Evolutionary conservation across 108 stramenopile genomes (phyloP), one percentile per base, ranked within the genome.

Genomic region (Nitzschia palea): DNA sequence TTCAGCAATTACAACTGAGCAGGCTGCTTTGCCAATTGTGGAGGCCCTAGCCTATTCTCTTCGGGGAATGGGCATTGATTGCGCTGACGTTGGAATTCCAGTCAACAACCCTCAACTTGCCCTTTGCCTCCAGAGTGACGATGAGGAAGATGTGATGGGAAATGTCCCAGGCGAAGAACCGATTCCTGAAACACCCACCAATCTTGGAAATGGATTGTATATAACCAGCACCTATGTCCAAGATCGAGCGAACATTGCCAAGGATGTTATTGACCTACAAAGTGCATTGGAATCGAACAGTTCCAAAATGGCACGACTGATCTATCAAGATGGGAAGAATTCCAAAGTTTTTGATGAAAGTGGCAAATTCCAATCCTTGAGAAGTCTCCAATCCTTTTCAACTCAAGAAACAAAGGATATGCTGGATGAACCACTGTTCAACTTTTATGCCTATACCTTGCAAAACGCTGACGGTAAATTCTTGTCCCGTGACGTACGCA

Each of bases 171-270:
- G 35, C 6, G 44, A 52, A 23, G 31, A 34, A 27, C 75, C 80
- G 25, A 17, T 25, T n/a, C 51, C 55, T 29, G 76, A 76, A 28
- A 81, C 79, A 10, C 62, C 77, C 44, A 85, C 71, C 35, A 76
- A 52, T 68, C 80, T 73, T 61, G 86, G 60, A 54, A 56, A 80
- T 58, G 86, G 82, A 56, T 58, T 89, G 25, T 93, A 88, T 74
- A 68, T 79, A 27, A 80, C 88, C 1, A 81, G 77, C 25, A 87
- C 86, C 45, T 89, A 84, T 66, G 86, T 89, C 3, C 47, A 84
- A 25, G 88, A 93, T 53, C 59, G 62, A 59, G 81, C 87, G 14
- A 70, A 81, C 15, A 89, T 92, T 56, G 84, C 84, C 0, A 42
- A 74, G 1, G 91, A 93, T 63, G 53, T 89, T 4, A 62, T 63